A percentile compares a stretch with the other conserved stretches of the same genome.
Conservation (phyloP, 345 rosid genomes). For the Firmiana major region DNA sequence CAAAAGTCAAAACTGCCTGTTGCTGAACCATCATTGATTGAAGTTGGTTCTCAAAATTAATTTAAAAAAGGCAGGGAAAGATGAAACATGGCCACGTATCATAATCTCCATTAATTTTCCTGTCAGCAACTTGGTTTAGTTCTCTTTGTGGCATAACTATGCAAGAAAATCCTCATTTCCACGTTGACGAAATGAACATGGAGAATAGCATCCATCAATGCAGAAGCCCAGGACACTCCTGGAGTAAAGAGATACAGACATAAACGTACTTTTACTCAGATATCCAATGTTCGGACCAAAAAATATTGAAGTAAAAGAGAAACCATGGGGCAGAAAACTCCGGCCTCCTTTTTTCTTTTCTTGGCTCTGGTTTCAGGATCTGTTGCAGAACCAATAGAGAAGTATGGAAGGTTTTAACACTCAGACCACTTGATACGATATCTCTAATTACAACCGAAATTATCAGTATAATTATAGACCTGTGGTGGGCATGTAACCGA, state of each 20-base stretch:
- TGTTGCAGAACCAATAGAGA: neutral
- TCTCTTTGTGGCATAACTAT: neutral
- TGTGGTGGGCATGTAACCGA: neutral
- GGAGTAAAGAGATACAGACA: neutral
- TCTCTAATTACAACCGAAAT: neutral
- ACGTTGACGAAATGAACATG: neutral
- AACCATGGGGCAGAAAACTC: too few species aligned
- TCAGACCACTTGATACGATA: neutral
- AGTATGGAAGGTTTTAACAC: too few species aligned
- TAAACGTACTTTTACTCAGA: neutral
- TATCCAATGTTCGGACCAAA: neutral
- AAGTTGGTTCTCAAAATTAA: neutral
- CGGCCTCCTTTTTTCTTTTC: neutral
- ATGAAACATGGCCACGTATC: neutral
- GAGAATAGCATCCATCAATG: neutral
- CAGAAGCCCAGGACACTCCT: neutral
- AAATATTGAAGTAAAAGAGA: neutral
- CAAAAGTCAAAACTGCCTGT: neutral
- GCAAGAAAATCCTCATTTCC: neutral
- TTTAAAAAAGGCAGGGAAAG: neutral
- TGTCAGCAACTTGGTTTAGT: neutral
- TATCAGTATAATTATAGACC: neutral
- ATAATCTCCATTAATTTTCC: neutral
- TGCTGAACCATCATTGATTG: neutral
- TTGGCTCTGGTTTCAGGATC: neutral